Evolutionary conservation across 176 grass and related monocot genomes (phyloP), one percentile per base, ranked within the genome.

Genomic region (Poa annua): DNA sequence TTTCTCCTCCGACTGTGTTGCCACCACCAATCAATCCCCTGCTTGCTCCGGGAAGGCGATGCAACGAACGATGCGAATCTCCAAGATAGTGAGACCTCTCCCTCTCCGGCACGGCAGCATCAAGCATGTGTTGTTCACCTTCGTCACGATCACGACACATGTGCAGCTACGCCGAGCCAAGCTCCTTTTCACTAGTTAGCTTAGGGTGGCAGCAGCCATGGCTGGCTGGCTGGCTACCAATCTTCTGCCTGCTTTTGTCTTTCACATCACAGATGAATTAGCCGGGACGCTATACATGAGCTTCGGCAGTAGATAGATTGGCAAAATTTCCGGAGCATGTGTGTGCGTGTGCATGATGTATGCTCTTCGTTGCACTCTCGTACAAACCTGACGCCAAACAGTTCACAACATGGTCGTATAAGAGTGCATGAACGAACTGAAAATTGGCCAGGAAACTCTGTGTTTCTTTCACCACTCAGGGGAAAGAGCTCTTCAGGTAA

Each of bases 41-140:
- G 61, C 48, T 22, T 65, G 61, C 59, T 63, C 59, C 11, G 25
- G 62, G 44, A 12, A 47, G 11, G 44, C 44, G 44, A 47, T 47
- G 11, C 39, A 69, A 24, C 62, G 3, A 69, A 24, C 62, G 3
- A 39, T 35, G 44, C 67, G 81, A 80, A 84, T 88, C 87, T 88
- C 57, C 75, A 74, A 55, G 22, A 11, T 12, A 5, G 56, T 66
- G 86, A 80, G 66, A 80, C 80, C 65, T 88, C 66, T 79, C 75
- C 81, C 55, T 88, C 66, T 79, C 74, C 80, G 66, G 48, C 81
- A 66, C 48, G 24, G 29, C 81, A 39, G 36, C 36, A 39, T 39
- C 35, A 36, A 38, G 48, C 81, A 79, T 38, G 24, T 29, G 76
- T 38, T 61, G n/a, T n/a, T 74, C 81, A 15, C 48, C 38, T 76